A percentile compares a stretch with the other conserved stretches of the same genome.
These are phyloP conservation scores for Neurospora africana DNA, from an alignment of 495 filamentous ascomycete genomes.

Conservation along the genomic window DNA sequence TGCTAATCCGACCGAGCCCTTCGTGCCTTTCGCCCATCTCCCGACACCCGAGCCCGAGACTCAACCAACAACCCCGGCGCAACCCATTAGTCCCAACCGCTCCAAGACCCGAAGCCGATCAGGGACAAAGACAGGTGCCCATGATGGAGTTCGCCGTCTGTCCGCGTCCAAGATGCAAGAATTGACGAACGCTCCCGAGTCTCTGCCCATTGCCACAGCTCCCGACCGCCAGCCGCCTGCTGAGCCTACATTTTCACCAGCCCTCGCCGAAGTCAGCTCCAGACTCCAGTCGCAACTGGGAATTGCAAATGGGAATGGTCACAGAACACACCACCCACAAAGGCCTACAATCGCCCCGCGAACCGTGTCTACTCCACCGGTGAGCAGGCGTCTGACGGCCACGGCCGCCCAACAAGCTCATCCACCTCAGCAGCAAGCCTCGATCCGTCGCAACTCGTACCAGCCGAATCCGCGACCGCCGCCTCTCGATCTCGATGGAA, in stretches of 20 bases:
- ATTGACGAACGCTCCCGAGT: constrained; percentile 42
- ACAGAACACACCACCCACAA: not conserved
- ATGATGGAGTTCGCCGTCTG: constrained; percentile 39
- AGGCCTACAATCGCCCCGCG: constrained; percentile 17
- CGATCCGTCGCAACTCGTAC: constrained; percentile 23
- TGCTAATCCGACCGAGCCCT: not conserved
- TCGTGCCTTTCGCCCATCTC: not conserved
- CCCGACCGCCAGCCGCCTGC: constrained; percentile 7
- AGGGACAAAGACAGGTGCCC: constrained; percentile 27
- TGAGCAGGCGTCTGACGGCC: constrained; percentile 19
- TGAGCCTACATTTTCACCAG: constrained; percentile 26
- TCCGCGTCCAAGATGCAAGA: constrained; percentile 47
- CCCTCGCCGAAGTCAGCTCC: constrained; percentile 21
- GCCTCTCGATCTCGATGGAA: constrained; percentile 22
- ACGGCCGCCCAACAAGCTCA: constrained; percentile 11
- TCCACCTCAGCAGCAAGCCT: constrained; percentile 11
- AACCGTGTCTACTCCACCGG: constrained; percentile 36
- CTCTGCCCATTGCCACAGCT: constrained; percentile 32
- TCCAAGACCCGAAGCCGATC: constrained; percentile 18
- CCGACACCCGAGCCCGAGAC: not conserved
- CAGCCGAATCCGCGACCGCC: constrained; percentile 16
- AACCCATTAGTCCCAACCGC: not conserved
- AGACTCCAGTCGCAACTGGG: not conserved
- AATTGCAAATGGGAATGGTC: not conserved
- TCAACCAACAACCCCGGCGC: not conserved